These are phyloP conservation scores for Chrysanthemum lavandulifolium DNA, from an alignment of 129 eudicot genomes.

Conservation along the genomic window DNA sequence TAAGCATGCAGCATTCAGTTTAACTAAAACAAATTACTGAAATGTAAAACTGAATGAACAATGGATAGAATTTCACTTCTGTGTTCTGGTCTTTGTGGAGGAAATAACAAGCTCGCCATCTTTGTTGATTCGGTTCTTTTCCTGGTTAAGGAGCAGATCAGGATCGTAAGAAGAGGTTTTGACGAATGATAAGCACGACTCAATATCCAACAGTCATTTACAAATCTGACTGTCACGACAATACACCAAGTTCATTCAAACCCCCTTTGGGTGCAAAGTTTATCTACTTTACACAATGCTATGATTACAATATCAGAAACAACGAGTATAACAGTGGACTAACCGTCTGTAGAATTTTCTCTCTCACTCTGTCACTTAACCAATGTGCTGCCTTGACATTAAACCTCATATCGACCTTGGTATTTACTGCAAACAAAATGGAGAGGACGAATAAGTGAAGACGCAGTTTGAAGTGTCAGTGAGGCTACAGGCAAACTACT, in stretches of 20 bases:
- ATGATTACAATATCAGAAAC: background rate
- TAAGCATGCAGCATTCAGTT: constrained; percentile 15
- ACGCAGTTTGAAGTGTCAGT: constrained; percentile 1
- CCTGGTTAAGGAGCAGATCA: constrained; percentile 41
- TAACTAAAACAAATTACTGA: constrained; percentile 1
- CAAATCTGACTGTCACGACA: too few species aligned
- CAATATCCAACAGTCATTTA: too few species aligned
- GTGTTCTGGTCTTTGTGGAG: constrained; percentile 84
- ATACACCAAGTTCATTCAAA: too few species aligned
- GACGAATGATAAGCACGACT: too few species aligned
- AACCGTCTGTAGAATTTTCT: constrained; percentile 83
- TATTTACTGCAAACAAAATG: constrained; percentile 57
- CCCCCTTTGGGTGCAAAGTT: too few species aligned
- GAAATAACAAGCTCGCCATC: constrained; percentile 92
- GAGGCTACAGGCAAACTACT: too few species aligned
- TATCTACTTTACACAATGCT: background rate
- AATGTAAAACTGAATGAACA: constrained; percentile 8
- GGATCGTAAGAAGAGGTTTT: background rate
- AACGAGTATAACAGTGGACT: constrained; percentile 25
- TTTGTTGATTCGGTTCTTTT: constrained; percentile 89
- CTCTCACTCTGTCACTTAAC: constrained; percentile 78
- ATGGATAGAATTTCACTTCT: constrained; percentile 51
- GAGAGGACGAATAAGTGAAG: background rate
- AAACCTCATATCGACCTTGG: constrained; percentile 99
- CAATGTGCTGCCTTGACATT: constrained; percentile 76